These are phyloP conservation scores for Glonium stellatum DNA, from an alignment of 495 filamentous ascomycete species.

Conservation along the genomic window DNA sequence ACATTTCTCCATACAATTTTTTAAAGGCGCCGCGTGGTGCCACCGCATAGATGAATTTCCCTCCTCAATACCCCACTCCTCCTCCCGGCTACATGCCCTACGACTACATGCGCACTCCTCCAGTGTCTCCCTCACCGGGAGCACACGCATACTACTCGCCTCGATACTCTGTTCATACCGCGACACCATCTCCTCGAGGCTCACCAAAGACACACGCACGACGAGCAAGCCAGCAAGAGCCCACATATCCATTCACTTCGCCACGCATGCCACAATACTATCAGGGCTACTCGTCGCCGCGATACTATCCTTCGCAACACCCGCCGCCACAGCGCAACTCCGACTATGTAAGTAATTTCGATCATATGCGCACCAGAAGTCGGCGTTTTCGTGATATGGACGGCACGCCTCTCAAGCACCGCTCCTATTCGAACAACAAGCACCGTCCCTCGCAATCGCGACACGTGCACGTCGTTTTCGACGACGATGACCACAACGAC, in stretches of 20 bases:
- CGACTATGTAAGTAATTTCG: constrained; percentile 40
- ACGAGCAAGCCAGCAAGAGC: constrained; percentile 31
- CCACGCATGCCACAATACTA: constrained; percentile 26
- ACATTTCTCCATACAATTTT: not conserved
- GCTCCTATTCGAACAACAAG: constrained; percentile 30
- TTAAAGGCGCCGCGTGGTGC: constrained; percentile 9
- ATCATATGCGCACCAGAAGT: constrained; percentile 26
- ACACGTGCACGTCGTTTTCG: constrained; percentile 32
- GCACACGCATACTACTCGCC: constrained; percentile 36
- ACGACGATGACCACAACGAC: constrained; percentile 15
- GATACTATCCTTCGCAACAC: constrained; percentile 31
- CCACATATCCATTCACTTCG: constrained; percentile 23
- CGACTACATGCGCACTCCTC: constrained; percentile 35
- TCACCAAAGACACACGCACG: constrained; percentile 35
- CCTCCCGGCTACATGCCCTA: constrained; percentile 32
- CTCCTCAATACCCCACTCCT: constrained; percentile 32
- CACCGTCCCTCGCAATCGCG: constrained; percentile 31
- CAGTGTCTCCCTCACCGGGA: constrained; percentile 31
- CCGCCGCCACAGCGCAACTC: constrained; percentile 34
- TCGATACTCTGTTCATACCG: constrained; percentile 28
- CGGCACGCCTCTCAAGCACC: constrained; percentile 23
- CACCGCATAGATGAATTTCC: constrained; percentile 31
- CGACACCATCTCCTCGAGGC: constrained; percentile 32
- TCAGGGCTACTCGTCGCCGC: constrained; percentile 30
- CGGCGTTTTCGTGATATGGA: constrained; percentile 31